Percentiles rank a stretch among this genome's conserved stretches.
These are phyloP conservation scores for Polytrichum formosum DNA, from an alignment of 225 moss, liverwort and hornwort species.

Conservation along the genomic window DNA sequence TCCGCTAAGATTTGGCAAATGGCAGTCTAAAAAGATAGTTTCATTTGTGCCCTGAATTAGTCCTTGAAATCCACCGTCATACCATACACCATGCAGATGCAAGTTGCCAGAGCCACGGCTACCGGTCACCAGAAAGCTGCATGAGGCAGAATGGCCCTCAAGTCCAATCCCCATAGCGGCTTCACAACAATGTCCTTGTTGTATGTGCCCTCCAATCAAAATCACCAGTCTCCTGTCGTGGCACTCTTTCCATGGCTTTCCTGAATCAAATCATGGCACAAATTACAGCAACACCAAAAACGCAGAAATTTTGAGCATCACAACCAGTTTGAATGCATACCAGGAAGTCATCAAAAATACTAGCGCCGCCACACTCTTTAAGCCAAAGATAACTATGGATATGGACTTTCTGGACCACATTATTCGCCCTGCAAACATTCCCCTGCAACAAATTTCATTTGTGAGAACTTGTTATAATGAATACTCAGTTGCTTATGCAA, in stretches of 20 bases:
- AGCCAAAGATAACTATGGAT: slow-evolving; percentile 34
- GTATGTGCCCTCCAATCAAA: too few relatives aligned
- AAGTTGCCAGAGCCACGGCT: slow-evolving; percentile 8
- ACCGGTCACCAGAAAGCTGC: slow-evolving; percentile 14
- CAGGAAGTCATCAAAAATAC: slow-evolving; percentile 43
- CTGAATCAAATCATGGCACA: neutral
- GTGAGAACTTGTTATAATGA: too few relatives aligned
- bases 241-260: slow-evolving; percentile 8
- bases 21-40: too few relatives aligned
- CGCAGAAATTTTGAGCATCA: too few relatives aligned
- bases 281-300: too few relatives aligned
- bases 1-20: too few relatives aligned
- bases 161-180: slow-evolving; percentile 1
- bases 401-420: slow-evolving; percentile 20
- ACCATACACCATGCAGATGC: slow-evolving; percentile 10
- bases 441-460: too few relatives aligned
- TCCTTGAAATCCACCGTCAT: slow-evolving; percentile 5
- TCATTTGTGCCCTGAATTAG: too few relatives aligned
- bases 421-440: too few relatives aligned
- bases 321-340: too few relatives aligned
- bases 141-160: slow-evolving; percentile 18
- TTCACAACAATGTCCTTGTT: slow-evolving; percentile 3
- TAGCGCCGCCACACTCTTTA: slow-evolving; percentile 41
- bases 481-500: too few relatives aligned
- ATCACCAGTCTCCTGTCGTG: neutral